Evolutionary conservation across 2,329 filamentous ascomycete species (phyloP).

Genomic region (Lasiodiplodia citricola): DNA sequence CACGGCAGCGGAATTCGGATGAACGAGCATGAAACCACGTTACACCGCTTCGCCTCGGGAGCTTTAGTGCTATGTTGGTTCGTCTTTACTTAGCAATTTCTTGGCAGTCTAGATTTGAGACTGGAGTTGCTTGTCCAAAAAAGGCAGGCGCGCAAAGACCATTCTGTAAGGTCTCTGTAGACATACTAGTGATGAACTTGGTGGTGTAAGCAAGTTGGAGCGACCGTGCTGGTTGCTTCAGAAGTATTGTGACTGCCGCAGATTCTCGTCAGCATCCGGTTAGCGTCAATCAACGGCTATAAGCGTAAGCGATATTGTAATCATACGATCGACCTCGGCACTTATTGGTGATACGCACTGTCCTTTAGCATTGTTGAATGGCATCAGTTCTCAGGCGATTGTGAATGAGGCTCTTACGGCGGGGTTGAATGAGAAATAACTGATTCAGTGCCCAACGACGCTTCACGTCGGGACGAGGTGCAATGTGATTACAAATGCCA

Average conservation of each 20-base stretch:
- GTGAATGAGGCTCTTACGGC: not conserved
- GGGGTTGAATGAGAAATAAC: not conserved
- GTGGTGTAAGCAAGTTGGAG: not conserved
- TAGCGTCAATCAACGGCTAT: not conserved
- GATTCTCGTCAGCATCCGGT: not conserved
- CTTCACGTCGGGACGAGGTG: no score
- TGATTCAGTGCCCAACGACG: not conserved
- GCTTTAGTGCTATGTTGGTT: not conserved
- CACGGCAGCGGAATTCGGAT: not conserved
- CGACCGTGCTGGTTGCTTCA: slow-evolving; percentile 12
- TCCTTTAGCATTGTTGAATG: not conserved
- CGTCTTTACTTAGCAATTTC: not conserved
- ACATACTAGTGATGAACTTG: not conserved
- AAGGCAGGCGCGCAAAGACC: not conserved
- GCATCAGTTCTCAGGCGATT: not conserved
- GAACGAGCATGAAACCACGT: not conserved
- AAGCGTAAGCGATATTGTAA: slow-evolving; percentile 6
- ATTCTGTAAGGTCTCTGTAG: not conserved
- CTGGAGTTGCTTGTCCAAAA: not conserved
- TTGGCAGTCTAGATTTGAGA: not conserved
- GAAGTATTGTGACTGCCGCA: not conserved
- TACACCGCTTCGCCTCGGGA: not conserved
- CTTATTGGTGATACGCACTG: not conserved
- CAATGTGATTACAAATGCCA: no score
- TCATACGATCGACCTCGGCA: not conserved